Percentiles rank a stretch among this genome's conserved stretches.
Evolutionary conservation across 1,139 yeast species (phyloP).

Genomic region (Zygoascus sp.): DNA sequence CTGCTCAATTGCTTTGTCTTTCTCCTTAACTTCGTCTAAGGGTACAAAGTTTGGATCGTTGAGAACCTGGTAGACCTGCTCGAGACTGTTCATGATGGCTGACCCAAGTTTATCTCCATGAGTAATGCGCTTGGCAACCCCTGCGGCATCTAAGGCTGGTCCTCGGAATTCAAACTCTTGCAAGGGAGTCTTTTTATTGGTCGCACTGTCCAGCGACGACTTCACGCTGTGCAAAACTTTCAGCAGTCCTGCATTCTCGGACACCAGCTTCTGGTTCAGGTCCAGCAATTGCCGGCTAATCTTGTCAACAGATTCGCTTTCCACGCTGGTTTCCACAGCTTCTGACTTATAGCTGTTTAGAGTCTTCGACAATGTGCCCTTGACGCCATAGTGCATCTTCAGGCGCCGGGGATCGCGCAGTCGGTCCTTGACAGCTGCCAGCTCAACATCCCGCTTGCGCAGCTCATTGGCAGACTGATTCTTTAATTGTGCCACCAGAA

Average conservation of each 20-base stretch:
- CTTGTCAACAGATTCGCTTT: not conserved
- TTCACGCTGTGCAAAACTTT: conserved; percentile 18
- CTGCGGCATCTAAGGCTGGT: conserved; percentile 17
- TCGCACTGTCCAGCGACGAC: conserved; percentile 14
- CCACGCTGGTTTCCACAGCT: not conserved
- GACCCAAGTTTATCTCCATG: conserved; percentile 20
- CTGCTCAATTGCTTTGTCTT: conserved; percentile 22
- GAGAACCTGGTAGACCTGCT: conserved; percentile 19
- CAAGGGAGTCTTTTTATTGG: conserved; percentile 15
- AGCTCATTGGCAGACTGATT: conserved; percentile 28
- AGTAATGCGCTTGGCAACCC: conserved; percentile 20
- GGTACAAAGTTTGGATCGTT: conserved; percentile 28
- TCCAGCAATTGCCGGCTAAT: conserved; percentile 1
- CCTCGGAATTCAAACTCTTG: conserved; percentile 14
- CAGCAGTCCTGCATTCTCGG: conserved; percentile 24
- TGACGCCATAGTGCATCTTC: conserved; percentile 22
- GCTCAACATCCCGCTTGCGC: conserved; percentile 28
- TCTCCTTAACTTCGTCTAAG: conserved; percentile 22
- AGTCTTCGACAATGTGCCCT: conserved; percentile 24
- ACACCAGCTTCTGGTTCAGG: conserved; percentile 18
- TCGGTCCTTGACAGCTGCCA: conserved; percentile 25
- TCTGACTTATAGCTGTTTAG: not conserved
- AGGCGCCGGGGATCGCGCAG: conserved; percentile 22
- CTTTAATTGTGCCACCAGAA: conserved; percentile 19
- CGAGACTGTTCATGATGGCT: conserved; percentile 21